Evolutionary conservation across 345 rosid species (phyloP).

Genomic region (Populus alba): DNA sequence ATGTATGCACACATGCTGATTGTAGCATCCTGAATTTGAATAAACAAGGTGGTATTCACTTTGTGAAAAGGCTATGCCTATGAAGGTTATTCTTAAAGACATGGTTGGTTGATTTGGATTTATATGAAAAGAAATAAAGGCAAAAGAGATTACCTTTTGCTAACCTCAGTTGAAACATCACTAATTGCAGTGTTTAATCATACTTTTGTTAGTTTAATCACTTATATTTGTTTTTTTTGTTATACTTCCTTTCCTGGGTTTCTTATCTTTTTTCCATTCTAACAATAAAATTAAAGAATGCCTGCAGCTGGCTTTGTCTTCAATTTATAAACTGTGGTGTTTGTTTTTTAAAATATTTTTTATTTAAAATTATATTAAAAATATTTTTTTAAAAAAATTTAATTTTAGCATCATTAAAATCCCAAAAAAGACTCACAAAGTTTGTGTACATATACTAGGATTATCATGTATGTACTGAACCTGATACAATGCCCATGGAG

Average conservation of each 20-base stretch:
- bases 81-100: neutral
- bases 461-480: neutral
- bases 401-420: no score
- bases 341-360: no score
- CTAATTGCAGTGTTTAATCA: neutral
- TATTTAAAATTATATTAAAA: no score
- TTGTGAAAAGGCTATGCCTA: slow-evolving; percentile 12
- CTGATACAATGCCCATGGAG: neutral
- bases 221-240: no score
- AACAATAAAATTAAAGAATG: neutral
- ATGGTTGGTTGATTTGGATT: slow-evolving; percentile 14
- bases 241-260: neutral
- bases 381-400: no score
- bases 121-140: neutral
- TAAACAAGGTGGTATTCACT: neutral
- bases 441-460: neutral
- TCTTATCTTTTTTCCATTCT: neutral
- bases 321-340: no score
- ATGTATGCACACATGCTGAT: neutral
- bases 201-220: neutral
- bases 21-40: neutral
- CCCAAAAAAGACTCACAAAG: no score
- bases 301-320: slow-evolving; percentile 15
- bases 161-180: neutral
- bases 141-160: slow-evolving; percentile 4